Evolutionary conservation across 495 filamentous ascomycete genomes (phyloP).

Genomic region (Physcia stellaris): DNA sequence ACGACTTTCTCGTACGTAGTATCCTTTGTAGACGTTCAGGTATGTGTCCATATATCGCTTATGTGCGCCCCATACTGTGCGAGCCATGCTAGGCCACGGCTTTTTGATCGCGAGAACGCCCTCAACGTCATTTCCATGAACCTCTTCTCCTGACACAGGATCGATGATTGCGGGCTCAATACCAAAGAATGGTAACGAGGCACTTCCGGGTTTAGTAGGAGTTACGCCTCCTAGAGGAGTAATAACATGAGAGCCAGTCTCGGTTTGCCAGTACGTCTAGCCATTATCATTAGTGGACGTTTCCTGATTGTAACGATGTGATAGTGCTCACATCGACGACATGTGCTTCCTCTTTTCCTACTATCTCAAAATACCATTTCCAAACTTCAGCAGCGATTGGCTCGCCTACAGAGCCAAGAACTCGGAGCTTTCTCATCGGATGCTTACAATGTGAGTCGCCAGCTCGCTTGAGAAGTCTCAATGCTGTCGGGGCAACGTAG

Average conservation of each 20-base stretch:
- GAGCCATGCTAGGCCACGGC: slow-evolving; percentile 96
- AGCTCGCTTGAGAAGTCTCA: slow-evolving; percentile 86
- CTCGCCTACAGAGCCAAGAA: slow-evolving; percentile 94
- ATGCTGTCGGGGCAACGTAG: slow-evolving; percentile 92
- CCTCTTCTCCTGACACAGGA: slow-evolving; percentile 86
- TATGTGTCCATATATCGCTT: slow-evolving; percentile 99
- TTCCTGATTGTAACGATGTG: slow-evolving; percentile 33
- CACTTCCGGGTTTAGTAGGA: slow-evolving; percentile 43
- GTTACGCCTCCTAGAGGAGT: slow-evolving; percentile 43
- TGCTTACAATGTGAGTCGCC: slow-evolving; percentile 82
- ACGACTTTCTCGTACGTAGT: slow-evolving; percentile 62
- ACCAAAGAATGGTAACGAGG: slow-evolving; percentile 72
- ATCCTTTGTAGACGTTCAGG: slow-evolving; percentile 93
- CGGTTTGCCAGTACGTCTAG: slow-evolving; percentile 99
- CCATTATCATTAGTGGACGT: background rate
- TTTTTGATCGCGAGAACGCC: slow-evolving; percentile 97
- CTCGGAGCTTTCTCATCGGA: slow-evolving; percentile 76
- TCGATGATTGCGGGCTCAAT: slow-evolving; percentile 98
- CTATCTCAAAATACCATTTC: slow-evolving; percentile 98
- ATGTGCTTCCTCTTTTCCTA: slow-evolving; percentile 87
- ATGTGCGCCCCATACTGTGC: slow-evolving; percentile 96
- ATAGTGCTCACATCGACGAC: slow-evolving; percentile 93
- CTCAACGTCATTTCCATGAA: slow-evolving; percentile 93
- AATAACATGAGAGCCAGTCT: slow-evolving; percentile 87
- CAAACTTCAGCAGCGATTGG: slow-evolving; percentile 97